Percentiles rank a stretch among this genome's conserved stretches.
Conservation (phyloP, 2,329 filamentous ascomycete species). For the Phialocephala sp. region DNA sequence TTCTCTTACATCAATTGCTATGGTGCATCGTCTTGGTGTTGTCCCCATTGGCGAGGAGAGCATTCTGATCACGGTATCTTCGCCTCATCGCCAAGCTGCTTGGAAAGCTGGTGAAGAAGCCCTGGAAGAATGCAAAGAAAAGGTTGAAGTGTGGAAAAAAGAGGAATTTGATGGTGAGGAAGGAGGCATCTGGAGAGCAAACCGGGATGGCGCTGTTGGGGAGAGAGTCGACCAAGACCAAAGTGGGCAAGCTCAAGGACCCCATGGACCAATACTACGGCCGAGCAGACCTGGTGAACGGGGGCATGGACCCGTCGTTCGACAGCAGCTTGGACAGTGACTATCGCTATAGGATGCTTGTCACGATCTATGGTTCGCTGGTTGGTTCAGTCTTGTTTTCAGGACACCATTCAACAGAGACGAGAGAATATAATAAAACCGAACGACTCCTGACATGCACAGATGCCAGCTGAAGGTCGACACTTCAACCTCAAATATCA, state of each 20-base stretch:
- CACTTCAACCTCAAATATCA: too few species aligned
- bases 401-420: too few species aligned
- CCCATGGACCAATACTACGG: conserved; percentile 36
- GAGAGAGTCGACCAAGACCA: conserved; percentile 29
- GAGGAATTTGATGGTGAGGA: conserved; percentile 84
- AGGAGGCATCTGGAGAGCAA: conserved; percentile 83
- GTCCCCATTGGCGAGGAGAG: conserved; percentile 94
- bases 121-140: conserved; percentile 82
- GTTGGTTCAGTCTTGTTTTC: background rate
- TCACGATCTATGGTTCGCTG: background rate
- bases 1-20: conserved; percentile 72
- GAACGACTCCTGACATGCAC: too few species aligned
- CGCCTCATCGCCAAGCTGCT: conserved; percentile 81
- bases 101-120: conserved; percentile 91
- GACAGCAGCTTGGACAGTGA: background rate
- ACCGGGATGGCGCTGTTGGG: conserved; percentile 68
- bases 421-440: too few species aligned
- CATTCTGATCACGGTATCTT: conserved; percentile 85
- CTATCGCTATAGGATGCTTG: too few species aligned
- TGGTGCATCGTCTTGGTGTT: conserved; percentile 82
- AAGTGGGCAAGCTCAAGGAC: conserved; percentile 21
- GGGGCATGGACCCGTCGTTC: conserved; percentile 40
- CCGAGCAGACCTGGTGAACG: conserved; percentile 32
- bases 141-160: conserved; percentile 93
- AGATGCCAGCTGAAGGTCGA: too few species aligned